phyloP scores from a whole-genome alignment of 441 rosid species.

The Breynia disticha region DNA sequence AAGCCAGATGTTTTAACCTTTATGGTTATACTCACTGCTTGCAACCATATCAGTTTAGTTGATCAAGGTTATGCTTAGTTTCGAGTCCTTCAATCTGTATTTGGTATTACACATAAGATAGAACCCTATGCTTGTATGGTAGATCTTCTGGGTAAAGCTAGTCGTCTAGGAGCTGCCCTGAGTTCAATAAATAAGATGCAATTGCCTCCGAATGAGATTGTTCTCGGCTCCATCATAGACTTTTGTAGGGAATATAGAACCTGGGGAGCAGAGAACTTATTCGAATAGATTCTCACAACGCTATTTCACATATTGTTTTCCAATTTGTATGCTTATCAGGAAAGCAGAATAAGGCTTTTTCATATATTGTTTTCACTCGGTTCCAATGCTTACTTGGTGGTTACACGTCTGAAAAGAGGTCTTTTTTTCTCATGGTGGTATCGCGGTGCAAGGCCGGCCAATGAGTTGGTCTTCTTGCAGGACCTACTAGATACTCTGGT shows the following conservation, averaged over 20 bases:
- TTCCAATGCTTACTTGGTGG: too few species aligned
- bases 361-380: too few species aligned
- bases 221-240: slow-evolving; percentile 72
- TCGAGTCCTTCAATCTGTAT: slow-evolving; percentile 25
- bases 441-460: too few species aligned
- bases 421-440: too few species aligned
- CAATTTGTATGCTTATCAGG: slow-evolving; percentile 62
- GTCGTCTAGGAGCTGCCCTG: slow-evolving; percentile 65
- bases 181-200: slow-evolving; percentile 49
- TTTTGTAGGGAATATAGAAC: slow-evolving; percentile 56
- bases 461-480: too few species aligned
- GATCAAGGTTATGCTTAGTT: slow-evolving; percentile 50
- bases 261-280: slow-evolving; percentile 43
- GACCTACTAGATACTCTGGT: too few species aligned
- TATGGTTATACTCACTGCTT: slow-evolving; percentile 57
- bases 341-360: slow-evolving; percentile 37
- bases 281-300: slow-evolving; percentile 45
- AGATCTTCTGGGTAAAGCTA: slow-evolving; percentile 80
- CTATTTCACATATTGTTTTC: slow-evolving; percentile 51
- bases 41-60: slow-evolving; percentile 73
- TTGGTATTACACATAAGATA: slow-evolving; percentile 44
- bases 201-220: slow-evolving; percentile 68
- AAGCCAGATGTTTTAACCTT: slow-evolving; percentile 67
- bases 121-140: slow-evolving; percentile 90
- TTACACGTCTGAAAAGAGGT: too few species aligned